Evolutionary conservation across 2,329 filamentous ascomycete species (phyloP).

Genomic region (Verticillium zaregamsianum): DNA sequence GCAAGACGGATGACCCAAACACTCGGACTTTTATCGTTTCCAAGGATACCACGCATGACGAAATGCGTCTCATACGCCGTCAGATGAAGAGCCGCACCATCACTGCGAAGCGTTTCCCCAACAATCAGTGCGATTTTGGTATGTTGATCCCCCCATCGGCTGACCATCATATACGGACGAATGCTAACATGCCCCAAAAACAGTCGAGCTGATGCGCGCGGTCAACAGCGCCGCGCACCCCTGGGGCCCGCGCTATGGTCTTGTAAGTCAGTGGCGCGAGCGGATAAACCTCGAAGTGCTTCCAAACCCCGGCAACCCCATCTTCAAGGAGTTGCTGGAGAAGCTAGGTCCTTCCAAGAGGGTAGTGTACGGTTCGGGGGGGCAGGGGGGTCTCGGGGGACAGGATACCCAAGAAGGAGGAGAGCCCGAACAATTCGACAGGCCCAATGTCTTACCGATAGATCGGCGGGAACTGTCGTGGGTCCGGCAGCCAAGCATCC

Average conservation of each 20-base stretch:
- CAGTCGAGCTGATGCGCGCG: background rate
- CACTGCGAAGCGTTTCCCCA: conserved; percentile 7
- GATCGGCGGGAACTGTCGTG: conserved; percentile 24
- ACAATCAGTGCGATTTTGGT: conserved; percentile 9
- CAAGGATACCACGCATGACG: conserved; percentile 16
- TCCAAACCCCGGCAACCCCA: background rate
- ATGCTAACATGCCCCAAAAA: background rate
- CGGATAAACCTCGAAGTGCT: background rate
- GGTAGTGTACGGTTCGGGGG: background rate
- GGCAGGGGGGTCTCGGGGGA: background rate
- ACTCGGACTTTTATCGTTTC: conserved; percentile 11
- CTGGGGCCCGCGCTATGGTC: conserved; percentile 19
- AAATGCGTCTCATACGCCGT: conserved; percentile 20
- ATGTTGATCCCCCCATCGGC: background rate
- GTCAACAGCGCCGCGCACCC: background rate
- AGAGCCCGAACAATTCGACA: background rate
- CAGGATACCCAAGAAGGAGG: background rate
- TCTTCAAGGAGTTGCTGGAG: background rate
- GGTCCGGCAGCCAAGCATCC: conserved; percentile 21
- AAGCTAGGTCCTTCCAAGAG: background rate
- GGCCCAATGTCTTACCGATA: background rate
- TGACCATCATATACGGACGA: no score
- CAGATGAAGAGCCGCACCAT: conserved; percentile 18
- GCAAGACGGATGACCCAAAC: background rate
- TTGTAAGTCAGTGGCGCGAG: background rate